phyloP scores from a whole-genome alignment of 108 stramenopile species.

The Craspedostauros australis region DNA sequence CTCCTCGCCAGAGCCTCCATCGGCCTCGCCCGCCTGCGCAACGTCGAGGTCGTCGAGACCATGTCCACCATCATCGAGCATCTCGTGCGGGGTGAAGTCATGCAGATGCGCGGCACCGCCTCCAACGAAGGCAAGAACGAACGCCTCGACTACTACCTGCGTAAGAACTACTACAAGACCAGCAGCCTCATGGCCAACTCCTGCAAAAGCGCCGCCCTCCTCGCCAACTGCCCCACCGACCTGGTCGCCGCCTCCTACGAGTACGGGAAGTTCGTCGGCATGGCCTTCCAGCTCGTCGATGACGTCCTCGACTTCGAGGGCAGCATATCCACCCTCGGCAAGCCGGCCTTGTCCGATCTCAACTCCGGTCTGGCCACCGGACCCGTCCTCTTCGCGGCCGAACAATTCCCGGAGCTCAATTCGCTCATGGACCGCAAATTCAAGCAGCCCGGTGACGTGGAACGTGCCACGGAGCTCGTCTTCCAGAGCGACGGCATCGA shows the following conservation, averaged over 20 bases:
- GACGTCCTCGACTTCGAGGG: constrained; percentile 98
- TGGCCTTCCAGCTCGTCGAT: constrained; percentile 97
- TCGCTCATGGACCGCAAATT: constrained; percentile 88
- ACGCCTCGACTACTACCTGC: constrained; percentile 78
- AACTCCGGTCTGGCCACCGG: constrained; percentile 94
- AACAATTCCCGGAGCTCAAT: constrained; percentile 62
- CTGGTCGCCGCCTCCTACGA: constrained; percentile 68
- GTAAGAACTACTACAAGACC: constrained; percentile 98
- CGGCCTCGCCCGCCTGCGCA: constrained; percentile 87
- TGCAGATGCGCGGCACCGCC: constrained; percentile 76
- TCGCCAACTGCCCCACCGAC: constrained; percentile 66
- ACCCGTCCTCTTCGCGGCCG: constrained; percentile 92
- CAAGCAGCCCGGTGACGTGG: constrained; percentile 80
- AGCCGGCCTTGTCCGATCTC: constrained; percentile 91
- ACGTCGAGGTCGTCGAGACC: constrained; percentile 92
- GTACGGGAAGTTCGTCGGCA: constrained; percentile 97
- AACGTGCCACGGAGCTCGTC: constrained; percentile 68
- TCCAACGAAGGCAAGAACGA: constrained; percentile 21
- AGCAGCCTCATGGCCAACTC: constrained; percentile 96
- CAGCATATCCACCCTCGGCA: constrained; percentile 72
- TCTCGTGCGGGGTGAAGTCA: constrained; percentile 95
- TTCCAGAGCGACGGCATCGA: constrained; percentile 58
- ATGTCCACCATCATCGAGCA: constrained; percentile 98
- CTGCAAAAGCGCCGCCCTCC: constrained; percentile 87
- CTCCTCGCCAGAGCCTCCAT: constrained; percentile 94